Evolutionary conservation across 345 rosid genomes (phyloP).

Genomic region (Theobroma cacao): DNA sequence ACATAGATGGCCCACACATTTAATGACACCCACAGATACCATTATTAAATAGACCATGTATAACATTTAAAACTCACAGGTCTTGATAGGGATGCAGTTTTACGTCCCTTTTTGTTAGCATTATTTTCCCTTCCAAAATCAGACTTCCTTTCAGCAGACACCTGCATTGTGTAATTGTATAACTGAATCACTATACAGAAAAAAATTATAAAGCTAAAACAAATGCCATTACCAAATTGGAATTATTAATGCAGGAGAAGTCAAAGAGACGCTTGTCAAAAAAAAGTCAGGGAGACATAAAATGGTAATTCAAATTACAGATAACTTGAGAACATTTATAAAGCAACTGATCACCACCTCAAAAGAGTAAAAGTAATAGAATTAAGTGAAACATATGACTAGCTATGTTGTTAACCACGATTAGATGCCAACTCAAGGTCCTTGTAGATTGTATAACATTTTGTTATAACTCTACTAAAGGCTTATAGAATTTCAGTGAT

Average conservation of each 20-base stretch:
- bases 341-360: neutral
- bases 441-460: neutral
- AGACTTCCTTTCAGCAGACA: conserved; percentile 65
- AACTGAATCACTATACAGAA: neutral
- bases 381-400: neutral
- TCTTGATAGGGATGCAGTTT: conserved; percentile 62
- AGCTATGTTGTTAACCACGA: neutral
- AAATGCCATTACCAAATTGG: neutral
- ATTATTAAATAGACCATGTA: conserved; percentile 5
- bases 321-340: neutral
- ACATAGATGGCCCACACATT: conserved; percentile 15
- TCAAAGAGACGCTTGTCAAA: neutral
- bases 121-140: conserved; percentile 58
- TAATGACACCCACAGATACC: neutral
- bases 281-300: neutral
- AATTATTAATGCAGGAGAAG: neutral
- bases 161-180: conserved; percentile 34
- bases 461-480: neutral
- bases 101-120: conserved; percentile 53
- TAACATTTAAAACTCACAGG: conserved; percentile 61
- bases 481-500: neutral
- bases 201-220: conserved; percentile 2
- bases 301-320: neutral
- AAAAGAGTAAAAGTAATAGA: neutral
- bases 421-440: neutral